A percentile compares a stretch with the other conserved stretches of the same genome.
phyloP scores from a whole-genome alignment of 768 basidiomycete species.

The Pleurotus giganteus region DNA sequence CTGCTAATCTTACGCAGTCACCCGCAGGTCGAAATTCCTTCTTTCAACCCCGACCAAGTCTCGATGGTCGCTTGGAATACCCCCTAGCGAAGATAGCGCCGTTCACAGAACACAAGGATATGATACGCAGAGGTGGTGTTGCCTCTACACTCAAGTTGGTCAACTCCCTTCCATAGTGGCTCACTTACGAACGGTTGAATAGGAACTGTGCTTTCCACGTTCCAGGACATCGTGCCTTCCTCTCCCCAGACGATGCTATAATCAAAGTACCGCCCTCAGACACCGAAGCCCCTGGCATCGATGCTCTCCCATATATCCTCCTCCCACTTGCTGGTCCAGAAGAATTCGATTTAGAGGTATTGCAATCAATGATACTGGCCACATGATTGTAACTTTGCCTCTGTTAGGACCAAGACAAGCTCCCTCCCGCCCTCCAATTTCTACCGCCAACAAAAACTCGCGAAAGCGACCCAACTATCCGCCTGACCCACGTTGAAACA shows the following conservation, averaged over 20 bases:
- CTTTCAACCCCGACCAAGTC: slow-evolving; percentile 57
- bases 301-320: slow-evolving; percentile 80
- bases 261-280: slow-evolving; percentile 59
- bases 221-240: slow-evolving; percentile 66
- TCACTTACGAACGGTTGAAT: background rate
- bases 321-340: slow-evolving; percentile 93
- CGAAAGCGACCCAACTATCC: slow-evolving; percentile 73
- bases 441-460: slow-evolving; percentile 81
- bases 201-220: slow-evolving; percentile 82
- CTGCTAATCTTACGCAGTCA: slow-evolving; percentile 41
- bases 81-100: slow-evolving; percentile 78
- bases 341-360: slow-evolving; percentile 88
- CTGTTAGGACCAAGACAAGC: slow-evolving; percentile 78
- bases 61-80: slow-evolving; percentile 58
- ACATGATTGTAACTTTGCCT: background rate
- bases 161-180: background rate
- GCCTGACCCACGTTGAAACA: slow-evolving; percentile 86
- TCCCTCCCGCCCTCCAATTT: slow-evolving; percentile 84
- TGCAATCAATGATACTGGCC: background rate
- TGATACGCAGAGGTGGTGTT: slow-evolving; percentile 84
- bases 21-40: slow-evolving; percentile 80
- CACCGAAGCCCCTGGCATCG: slow-evolving; percentile 69
- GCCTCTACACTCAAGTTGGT: slow-evolving; percentile 83
- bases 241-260: slow-evolving; percentile 58
- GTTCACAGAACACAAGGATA: slow-evolving; percentile 89